Base-by-base conservation (phyloP, 345 rosid genomes). In the Pistacia vera region DNA sequence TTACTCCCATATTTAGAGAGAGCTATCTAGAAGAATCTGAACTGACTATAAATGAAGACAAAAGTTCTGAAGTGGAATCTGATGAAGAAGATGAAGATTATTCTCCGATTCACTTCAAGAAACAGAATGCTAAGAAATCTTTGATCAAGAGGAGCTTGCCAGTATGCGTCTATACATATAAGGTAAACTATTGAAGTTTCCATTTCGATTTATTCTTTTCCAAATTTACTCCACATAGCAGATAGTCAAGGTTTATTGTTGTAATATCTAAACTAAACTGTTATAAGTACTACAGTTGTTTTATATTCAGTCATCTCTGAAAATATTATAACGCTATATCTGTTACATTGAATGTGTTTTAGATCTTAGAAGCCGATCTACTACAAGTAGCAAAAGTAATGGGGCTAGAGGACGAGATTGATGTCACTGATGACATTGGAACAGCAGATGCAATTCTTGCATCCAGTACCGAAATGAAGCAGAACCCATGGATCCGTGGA, bases 291-390 rank as follows among this genome's bases (percentile, higher is more conserved):
- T 57, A 30, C 7, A 48, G 35, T 17, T 48, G 4, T 60, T 65
- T 33, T 71, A 6, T 60, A 59, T 1, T 59, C 68, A 41, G 36
- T 59, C 7, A 7, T 30, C 59, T 62, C 46, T 64, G 25, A 61
- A 64, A 46, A n/a, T 28, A 8, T 63, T 25, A 30, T 63, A 70
- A 33, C 66, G 44, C 81, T 63, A 67, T 55, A 36, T 77, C 46
- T 78, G 11, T 73, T 81, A 55, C 33, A 48, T 71, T 64, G 72
- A 16, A 71, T 79, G 58, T 73, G 74, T 18, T 70, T 61, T 78
- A 92, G 98, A 93, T 92, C 77, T 87, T 88, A 59, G 97, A 92
- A 88, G 90, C 91, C 77, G 97, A 95, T 87, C 85, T 95, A 72
- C 81, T 90, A 60, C 93, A 93, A 86, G 97, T 95, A 79, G 93